Evolutionary conservation across 192 early-diverging fungal species (phyloP), one percentile per base, ranked within the genome.

Genomic region (Coemansia sp.): DNA sequence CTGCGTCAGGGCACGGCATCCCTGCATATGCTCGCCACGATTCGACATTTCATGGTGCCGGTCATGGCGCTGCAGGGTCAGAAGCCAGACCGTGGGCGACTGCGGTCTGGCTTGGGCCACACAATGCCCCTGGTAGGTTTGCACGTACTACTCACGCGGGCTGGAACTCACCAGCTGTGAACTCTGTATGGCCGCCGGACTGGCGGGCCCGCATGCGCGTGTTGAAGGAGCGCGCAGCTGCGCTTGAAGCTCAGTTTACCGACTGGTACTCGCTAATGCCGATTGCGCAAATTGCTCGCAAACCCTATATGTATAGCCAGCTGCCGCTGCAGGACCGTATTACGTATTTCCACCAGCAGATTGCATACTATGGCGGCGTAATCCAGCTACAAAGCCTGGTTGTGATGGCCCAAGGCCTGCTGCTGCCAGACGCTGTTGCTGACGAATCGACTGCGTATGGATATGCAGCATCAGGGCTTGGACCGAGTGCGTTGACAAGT

Each of bases 191-290:
- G 78, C 78, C 72, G 18, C 73, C 72, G 8, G 78, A 81, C 69
- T 81, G 78, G 78, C 61, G 73, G 3, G 65, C 78, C n/a, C 78
- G 78, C 26, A 68, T 81, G 73, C 78, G 66, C 24, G 73, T 72
- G 20, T 59, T 81, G 14, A 67, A 68, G 39, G 72, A 74, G 60
- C 68, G 78, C 16, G 56, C 59, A 1, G 61, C 68, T 1, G 73
- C 57, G 41, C 68, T 81, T 22, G 75, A 78, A 54, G 38, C 59
- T 4, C 73, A 65, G 58, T 63, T 81, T 26, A 65, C 69, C 8
- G 78, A 74, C 39, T 81, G 78, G 78, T 69, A 75, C 59, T 72
- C 71, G 54, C 61, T 65, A 22, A 69, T 65, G 68, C 78, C 78
- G 8, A 68, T 69, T 60, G 65, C 73, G 26, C 68, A 71, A 45